These are phyloP conservation scores for Oryza glaberrima DNA, from an alignment of 176 grass and related monocot species.

Conservation along the genomic window DNA sequence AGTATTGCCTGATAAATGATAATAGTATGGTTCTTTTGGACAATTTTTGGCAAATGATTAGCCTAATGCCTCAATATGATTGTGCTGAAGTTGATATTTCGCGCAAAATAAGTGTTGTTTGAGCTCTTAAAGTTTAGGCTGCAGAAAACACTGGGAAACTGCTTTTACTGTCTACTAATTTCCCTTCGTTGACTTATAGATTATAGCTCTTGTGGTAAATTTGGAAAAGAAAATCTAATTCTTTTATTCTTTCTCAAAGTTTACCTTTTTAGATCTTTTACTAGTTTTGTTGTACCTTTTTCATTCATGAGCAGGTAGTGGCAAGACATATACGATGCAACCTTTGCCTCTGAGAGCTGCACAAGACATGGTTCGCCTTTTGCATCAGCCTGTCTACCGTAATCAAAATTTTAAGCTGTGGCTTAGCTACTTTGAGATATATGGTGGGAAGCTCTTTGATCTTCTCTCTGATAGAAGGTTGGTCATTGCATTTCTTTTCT, in stretches of 20 bases:
- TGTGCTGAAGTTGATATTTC: not conserved
- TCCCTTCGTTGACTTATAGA: not conserved
- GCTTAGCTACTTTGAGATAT: slow-evolving; percentile 99
- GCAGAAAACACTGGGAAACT: not conserved
- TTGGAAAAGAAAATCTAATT: slow-evolving; percentile 1
- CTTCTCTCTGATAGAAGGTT: slow-evolving; percentile 98
- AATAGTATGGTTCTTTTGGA: not conserved
- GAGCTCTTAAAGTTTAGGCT: slow-evolving; percentile 1
- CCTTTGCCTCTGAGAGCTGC: slow-evolving; percentile 90
- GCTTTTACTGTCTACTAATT: not conserved
- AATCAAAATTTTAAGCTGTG: slow-evolving; percentile 99
- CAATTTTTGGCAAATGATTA: slow-evolving; percentile 15
- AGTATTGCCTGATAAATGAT: not conserved
- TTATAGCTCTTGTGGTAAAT: slow-evolving; percentile 25
- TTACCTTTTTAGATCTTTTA: slow-evolving; percentile 1
- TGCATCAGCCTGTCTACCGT: slow-evolving; percentile 73
- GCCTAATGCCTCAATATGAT: not conserved
- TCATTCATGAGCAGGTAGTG: slow-evolving; percentile 77
- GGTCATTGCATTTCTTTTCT: slow-evolving; percentile 36
- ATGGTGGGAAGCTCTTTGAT: slow-evolving; percentile 98
- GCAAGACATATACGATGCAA: slow-evolving; percentile 99
- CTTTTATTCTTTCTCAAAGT: not conserved
- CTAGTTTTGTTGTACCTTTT: slow-evolving; percentile 22
- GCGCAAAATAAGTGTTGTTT: slow-evolving; percentile 10
- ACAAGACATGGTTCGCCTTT: slow-evolving; percentile 81